A percentile compares a stretch with the other conserved stretches of the same genome.
These are phyloP conservation scores for Adansonia rubrostipa DNA, from an alignment of 441 rosid species.

Conservation along the genomic window DNA sequence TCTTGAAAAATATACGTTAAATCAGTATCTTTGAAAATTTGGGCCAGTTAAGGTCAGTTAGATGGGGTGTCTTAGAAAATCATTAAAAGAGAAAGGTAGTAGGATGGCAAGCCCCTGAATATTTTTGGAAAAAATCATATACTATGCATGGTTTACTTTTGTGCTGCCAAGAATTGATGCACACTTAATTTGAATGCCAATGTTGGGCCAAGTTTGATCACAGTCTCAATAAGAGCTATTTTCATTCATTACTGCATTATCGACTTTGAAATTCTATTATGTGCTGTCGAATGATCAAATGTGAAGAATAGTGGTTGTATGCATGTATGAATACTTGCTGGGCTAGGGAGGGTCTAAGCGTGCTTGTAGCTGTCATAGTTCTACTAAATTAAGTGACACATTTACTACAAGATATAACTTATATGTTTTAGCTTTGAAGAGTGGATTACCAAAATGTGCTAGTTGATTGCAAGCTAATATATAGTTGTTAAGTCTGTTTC, in stretches of 20 bases:
- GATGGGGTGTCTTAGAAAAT: background rate
- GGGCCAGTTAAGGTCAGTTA: too few relatives aligned
- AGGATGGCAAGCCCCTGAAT: background rate
- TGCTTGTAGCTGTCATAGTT: conserved; percentile 1
- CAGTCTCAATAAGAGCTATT: background rate
- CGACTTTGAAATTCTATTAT: conserved; percentile 9
- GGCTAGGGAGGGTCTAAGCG: background rate
- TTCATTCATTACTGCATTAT: background rate
- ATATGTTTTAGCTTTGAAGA: background rate
- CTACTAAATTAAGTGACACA: background rate
- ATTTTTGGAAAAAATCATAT: background rate
- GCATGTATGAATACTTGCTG: background rate
- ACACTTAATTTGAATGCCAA: conserved; percentile 7
- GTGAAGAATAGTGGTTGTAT: background rate
- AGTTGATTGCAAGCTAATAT: conserved; percentile 11
- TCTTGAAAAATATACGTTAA: background rate
- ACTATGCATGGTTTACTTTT: background rate
- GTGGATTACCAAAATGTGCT: conserved; percentile 5
- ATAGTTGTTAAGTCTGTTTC: background rate
- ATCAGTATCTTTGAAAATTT: background rate
- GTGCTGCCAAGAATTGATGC: background rate
- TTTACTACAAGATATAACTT: background rate
- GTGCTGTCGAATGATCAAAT: background rate
- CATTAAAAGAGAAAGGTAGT: background rate
- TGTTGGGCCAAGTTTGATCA: conserved; percentile 18